Evolutionary conservation across 2,329 filamentous ascomycete genomes (phyloP), one percentile per base, ranked within the genome.

Genomic region (Trichoderma sp.): DNA sequence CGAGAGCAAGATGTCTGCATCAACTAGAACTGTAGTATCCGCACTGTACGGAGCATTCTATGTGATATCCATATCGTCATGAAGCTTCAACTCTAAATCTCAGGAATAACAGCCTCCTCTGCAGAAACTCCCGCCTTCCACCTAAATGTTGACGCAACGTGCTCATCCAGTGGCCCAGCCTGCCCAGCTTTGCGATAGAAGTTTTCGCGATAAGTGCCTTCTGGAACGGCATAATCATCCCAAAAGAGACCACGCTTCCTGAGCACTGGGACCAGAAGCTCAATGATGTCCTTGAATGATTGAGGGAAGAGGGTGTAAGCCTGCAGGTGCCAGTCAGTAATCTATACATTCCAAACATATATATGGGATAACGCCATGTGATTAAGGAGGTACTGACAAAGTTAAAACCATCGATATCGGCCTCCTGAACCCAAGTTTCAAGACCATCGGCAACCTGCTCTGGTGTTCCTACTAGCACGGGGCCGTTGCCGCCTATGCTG

Each of bases 391-490:
- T 19, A 77, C 85, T 79, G 75, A 89, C 89, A 75, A 92, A 84
- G 74, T 93, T 93, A 78, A 93, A 93, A 0, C 88, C 88, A 73
- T 90, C 88, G 1, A 90, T 82, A 71, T 88, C 88, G 0, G 84
- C 87, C 72, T 89, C 87, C 0, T 68, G 67, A 4, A 79, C 69
- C 77, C 77, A 79, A 17, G 74, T 70, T 68, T 78, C 76, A 73
- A 79, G 73, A 45, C 76, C 73, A 34, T 78, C 76, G 0, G 77
- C 76, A 0, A 79, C 72, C 10, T 69, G 72, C 13, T 75, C 71
- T 1, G 76, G 80, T 0, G 88, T 91, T 0, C 90, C 90, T 0
- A 92, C 87, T 3, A 88, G 76, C 0, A 88, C 83, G 0, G 89
- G 86, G 0, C 89, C 89, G 19, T 91, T 84, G 1, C 90, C 90